Evolutionary conservation across 2,329 filamentous ascomycete genomes (phyloP), one percentile per base, ranked within the genome.

Genomic region (Neospermospora avenae): DNA sequence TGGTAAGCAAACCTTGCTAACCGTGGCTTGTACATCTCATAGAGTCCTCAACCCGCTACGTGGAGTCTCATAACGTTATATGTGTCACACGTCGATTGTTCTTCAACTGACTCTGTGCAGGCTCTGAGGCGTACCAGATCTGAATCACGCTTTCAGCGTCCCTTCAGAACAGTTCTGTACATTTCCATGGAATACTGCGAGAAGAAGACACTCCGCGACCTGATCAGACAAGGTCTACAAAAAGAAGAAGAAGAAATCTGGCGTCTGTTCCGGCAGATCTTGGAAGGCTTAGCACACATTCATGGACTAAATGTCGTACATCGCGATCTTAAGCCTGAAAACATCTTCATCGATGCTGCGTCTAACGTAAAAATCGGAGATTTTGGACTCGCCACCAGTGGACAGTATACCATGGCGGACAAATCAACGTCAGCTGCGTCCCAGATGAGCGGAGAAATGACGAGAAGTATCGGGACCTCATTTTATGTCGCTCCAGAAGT

Each of bases 151-250:
- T 76, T 77, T 20, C 78, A 82, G 58, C 79, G 82, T 45, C 76
- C 84, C 3, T 82, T 84, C 62, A 84, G 84, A 55, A 93, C 89
- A 0, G 87, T 93, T 6, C 81, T 99, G 44, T 99, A 97, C 73
- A 98, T 99, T 58, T 95, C 96, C 62, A 99, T 99, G 95, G 95
- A 99, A 72, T 96, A 97, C 67, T 99, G 95, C 71, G 93, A 98
- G 73, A 95, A 93, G 71, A 61, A 68, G 49, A 98, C 95, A 0
- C 82, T 99, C 34, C 88, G 93, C 20, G 92, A 98, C 78, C 77
- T 97, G 31, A 96, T 99, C 59, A 82, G 84, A 22, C 85, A 88
- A 68, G 88, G 86, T 31, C 77, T 98, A 11, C 84, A 85, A 67
- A 86, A 90, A 67, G 86, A 93, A 59, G 81, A 83, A 1, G 83